Evolutionary conservation across 169 alveolate species (phyloP), one percentile per base, ranked within the genome.

Genomic region (Cystoisospora suis): DNA sequence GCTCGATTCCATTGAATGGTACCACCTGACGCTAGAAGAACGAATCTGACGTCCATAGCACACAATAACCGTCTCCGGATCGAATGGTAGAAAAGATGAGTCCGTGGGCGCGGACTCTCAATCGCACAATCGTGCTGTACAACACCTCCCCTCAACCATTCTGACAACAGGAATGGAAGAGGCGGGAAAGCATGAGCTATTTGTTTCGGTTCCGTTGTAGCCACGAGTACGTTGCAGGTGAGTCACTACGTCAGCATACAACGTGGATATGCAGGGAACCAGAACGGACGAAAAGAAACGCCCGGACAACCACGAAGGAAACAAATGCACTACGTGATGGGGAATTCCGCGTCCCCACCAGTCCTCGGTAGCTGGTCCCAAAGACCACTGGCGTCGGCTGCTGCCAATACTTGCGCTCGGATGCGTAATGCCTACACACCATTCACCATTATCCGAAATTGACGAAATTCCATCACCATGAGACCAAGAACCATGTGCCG

Each of bases 241-340:
- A 36, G 47, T 34, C 17, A 72, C 23, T 56, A 12, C 29, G 46
- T 65, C 79, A 44, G 46, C 77, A 38, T 15, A 34, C 83, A 29
- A 29, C 9, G 56, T 72, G 83, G 83, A 72, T 72, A 72, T 72
- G 83, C 83, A 17, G 59, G 83, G 44, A 72, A 72, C 83, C 83
- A n/a, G 34, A 15, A 9, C 23, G 47, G 36, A n/a, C 20, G 3
- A 20, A 1, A 38, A n/a, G n/a, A n/a, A n/a, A n/a, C n/a, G n/a
- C n/a, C n/a, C n/a, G n/a, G n/a, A n/a, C n/a, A n/a, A n/a, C n/a
- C n/a, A n/a, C n/a, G n/a, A n/a, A n/a, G n/a, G n/a, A n/a, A n/a
- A n/a, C n/a, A n/a, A n/a, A n/a, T n/a, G n/a, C n/a, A n/a, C n/a
- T n/a, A n/a, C n/a, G n/a, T n/a, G n/a, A n/a, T n/a, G n/a, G n/a